These are phyloP conservation scores for Coemansia sp. DNA, from an alignment of 192 early-diverging fungal species.

Conservation along the genomic window DNA sequence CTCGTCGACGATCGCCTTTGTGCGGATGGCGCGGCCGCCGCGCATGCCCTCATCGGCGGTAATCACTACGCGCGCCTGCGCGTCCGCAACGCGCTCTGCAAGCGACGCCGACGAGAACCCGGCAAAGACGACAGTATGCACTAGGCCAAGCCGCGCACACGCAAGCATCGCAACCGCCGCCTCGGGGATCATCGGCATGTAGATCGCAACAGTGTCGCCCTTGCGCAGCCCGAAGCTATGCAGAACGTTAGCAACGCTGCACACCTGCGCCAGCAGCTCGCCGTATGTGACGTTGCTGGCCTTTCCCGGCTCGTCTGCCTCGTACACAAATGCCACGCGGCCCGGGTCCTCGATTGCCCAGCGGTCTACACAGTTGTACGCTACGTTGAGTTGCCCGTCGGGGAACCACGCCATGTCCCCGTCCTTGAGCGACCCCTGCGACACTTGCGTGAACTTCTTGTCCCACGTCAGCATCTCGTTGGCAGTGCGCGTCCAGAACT, in stretches of 20 bases:
- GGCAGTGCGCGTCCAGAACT: conserved; percentile 85
- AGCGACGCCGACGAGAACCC: conserved; percentile 93
- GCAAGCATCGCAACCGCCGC: conserved; percentile 91
- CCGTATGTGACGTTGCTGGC: conserved; percentile 78
- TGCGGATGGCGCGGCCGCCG: conserved; percentile 83
- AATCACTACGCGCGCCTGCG: conserved; percentile 75
- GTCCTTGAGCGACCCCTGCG: conserved; percentile 69
- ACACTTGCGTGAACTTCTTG: conserved; percentile 72
- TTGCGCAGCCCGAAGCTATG: conserved; percentile 80
- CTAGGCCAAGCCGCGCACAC: conserved; percentile 87
- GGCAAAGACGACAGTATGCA: conserved; percentile 96
- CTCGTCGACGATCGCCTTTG: conserved; percentile 93
- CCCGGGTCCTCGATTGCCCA: conserved; percentile 77
- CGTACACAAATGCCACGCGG: conserved; percentile 81
- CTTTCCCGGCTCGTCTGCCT: conserved; percentile 85
- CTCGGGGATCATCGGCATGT: conserved; percentile 98
- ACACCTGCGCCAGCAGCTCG: conserved; percentile 80
- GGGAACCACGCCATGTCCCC: conserved; percentile 95
- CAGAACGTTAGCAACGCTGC: conserved; percentile 81
- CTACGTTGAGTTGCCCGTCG: conserved; percentile 88
- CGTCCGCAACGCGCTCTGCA: conserved; percentile 88
- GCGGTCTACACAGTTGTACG: conserved; percentile 95
- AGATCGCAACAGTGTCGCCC: conserved; percentile 94
- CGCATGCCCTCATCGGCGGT: conserved; percentile 95
- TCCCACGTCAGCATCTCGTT: conserved; percentile 78